Evolutionary conservation across 2,329 filamentous ascomycete genomes (phyloP), one percentile per base, ranked within the genome.

Genomic region (Teratosphaeria nubilosa): DNA sequence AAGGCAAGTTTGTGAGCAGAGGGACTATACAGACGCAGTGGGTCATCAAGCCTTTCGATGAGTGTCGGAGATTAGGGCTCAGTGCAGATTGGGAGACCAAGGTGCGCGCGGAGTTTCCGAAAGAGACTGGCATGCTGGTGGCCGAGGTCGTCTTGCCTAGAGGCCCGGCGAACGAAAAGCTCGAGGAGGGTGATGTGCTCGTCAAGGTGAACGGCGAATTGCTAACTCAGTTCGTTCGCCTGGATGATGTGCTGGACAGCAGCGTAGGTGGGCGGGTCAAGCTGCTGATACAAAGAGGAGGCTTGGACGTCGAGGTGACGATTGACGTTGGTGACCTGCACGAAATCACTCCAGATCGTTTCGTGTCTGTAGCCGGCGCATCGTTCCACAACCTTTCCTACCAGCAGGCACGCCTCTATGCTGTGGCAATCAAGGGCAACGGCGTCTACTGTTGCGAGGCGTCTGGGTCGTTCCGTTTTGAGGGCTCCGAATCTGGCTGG

Each of bases 11-110:
- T 1, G 86, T 99, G 56, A 85, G 86, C n/a, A 83, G 94, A 66
- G 94, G 94, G 53, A 95, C 94, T n/a, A 95, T 99, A 54, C 94
- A 99, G 74, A 95, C 90, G 62, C 94, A 99, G 72, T 99, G 95
- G 82, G 82, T 97, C 56, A 82, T 99, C 62, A 97, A 97, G 74
- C 90, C 94, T 0, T 99, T 99, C 67, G 95, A 99, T 66, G 95
- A 99, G 73, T 97, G 94, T 73, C 86, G 92, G 57, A 83, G 94
- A 60, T 79, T 99, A 11, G 94, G 94, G 7, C 78, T 99, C 60
- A 90, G 84, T 1, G 81, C 91, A 0, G 82, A 90, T 55, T 95
- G 90, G 86, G 94, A 99, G 77, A 86, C 88, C 41, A 85, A 86
- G 58, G 85, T 95, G 62, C 86, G 94, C 34, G 84, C 88, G 65